Evolutionary conservation across 1,284 basidiomycete genomes (phyloP).

Genomic region (Naganishia liquefaciens): DNA sequence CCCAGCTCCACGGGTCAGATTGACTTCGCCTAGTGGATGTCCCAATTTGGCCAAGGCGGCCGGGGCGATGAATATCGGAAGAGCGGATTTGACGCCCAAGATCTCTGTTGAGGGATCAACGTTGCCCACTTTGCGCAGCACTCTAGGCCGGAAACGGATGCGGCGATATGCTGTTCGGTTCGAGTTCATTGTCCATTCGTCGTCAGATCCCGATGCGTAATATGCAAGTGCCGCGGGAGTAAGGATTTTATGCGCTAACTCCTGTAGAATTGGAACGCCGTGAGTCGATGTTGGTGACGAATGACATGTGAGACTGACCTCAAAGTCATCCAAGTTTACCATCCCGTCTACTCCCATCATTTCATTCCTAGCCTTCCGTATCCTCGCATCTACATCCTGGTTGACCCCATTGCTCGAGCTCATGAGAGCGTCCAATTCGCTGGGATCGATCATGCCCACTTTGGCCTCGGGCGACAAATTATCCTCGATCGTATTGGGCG

Average conservation of each 20-base stretch:
- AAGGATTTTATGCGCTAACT: constrained; percentile 65
- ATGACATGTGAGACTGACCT: constrained; percentile 36
- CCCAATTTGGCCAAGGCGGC: constrained; percentile 56
- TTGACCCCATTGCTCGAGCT: constrained; percentile 23
- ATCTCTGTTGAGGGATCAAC: constrained; percentile 76
- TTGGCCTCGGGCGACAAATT: constrained; percentile 34
- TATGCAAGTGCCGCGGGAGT: constrained; percentile 75
- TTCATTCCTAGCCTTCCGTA: constrained; percentile 37
- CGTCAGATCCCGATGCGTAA: constrained; percentile 78
- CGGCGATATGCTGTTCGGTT: constrained; percentile 73
- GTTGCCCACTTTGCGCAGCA: constrained; percentile 68
- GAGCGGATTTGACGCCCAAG: constrained; percentile 68
- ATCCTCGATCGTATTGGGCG: constrained; percentile 38
- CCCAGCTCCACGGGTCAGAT: constrained; percentile 55
- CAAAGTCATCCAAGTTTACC: constrained; percentile 44
- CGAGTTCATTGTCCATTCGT: constrained; percentile 65
- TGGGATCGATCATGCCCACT: constrained; percentile 38
- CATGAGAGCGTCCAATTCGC: constrained; percentile 26
- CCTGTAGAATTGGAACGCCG: constrained; percentile 51
- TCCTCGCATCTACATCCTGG: constrained; percentile 33
- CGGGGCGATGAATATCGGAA: constrained; percentile 81
- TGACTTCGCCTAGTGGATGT: constrained; percentile 54
- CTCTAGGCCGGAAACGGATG: constrained; percentile 78
- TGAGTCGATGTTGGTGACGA: not conserved
- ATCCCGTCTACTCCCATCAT: constrained; percentile 44